Conservation (phyloP, 2,329 filamentous ascomycete species). For the Botryotinia globosa region DNA sequence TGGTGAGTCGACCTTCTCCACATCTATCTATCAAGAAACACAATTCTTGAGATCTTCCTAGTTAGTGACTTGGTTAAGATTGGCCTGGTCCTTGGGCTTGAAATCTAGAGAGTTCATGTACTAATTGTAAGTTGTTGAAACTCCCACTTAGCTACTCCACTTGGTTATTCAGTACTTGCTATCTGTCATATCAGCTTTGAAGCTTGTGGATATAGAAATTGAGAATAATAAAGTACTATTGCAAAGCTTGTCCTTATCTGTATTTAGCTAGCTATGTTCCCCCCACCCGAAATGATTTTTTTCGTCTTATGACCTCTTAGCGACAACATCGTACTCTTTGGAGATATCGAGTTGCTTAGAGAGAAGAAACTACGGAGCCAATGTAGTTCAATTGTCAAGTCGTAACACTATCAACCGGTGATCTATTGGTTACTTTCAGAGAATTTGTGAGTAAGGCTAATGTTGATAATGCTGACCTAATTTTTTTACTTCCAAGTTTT, state of each 20-base stretch:
- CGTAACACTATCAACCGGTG: rapidly evolving
- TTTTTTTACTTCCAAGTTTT: not conserved
- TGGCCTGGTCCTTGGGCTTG: not conserved
- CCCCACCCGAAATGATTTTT: not conserved
- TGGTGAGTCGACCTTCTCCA: not conserved
- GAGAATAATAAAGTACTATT: no score
- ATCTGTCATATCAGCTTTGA: not conserved
- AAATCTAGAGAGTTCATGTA: not conserved
- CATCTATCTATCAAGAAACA: not conserved
- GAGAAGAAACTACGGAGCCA: not conserved
- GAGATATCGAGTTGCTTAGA: not conserved
- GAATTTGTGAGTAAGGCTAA: not conserved
- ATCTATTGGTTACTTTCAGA: not conserved
- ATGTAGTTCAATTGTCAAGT: rapidly evolving
- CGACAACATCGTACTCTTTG: not conserved
- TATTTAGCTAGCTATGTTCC: no score
- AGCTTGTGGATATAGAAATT: not conserved
- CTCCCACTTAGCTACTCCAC: not conserved
- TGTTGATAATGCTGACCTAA: not conserved
- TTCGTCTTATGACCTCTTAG: not conserved
- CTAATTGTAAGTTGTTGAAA: not conserved
- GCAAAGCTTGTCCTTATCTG: not conserved
- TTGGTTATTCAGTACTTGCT: not conserved
- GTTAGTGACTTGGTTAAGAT: not conserved
- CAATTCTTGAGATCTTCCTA: not conserved